These are phyloP conservation scores for Clarireedia homoeocarpa DNA, from an alignment of 2,329 filamentous ascomycete species.

Conservation along the genomic window DNA sequence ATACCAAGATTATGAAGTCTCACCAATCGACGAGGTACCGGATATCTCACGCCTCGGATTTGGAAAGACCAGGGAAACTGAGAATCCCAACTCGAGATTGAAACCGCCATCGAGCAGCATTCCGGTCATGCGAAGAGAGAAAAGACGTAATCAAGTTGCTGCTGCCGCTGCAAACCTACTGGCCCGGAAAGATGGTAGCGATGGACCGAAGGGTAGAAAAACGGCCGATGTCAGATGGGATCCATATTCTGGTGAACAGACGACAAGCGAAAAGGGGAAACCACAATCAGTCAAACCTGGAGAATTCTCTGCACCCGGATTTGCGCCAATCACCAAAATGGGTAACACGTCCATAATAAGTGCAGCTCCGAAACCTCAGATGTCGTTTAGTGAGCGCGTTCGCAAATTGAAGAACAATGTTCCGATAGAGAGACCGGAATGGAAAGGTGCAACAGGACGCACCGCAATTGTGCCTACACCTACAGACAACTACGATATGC, in stretches of 20 bases:
- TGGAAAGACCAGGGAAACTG: constrained; percentile 1
- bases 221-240: constrained; percentile 50
- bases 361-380: constrained; percentile 26
- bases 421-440: constrained; percentile 43
- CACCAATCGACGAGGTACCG: constrained; percentile 33
- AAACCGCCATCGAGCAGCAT: constrained; percentile 24
- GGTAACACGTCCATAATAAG: constrained; percentile 22
- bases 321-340: constrained; percentile 12
- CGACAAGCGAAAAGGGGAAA: constrained; percentile 46
- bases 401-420: constrained; percentile 33
- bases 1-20: constrained; percentile 29
- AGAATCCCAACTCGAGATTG: constrained; percentile 3
- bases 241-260: constrained; percentile 58
- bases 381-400: constrained; percentile 39
- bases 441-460: constrained; percentile 68
- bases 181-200: constrained; percentile 19
- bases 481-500: constrained; percentile 48
- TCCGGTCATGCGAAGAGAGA: constrained; percentile 27
- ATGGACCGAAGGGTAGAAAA: constrained; percentile 15
- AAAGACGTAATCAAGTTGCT: constrained; percentile 24
- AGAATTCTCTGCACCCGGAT: constrained; percentile 32
- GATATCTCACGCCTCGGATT: constrained; percentile 20
- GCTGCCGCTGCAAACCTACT: constrained; percentile 20
- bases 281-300: constrained; percentile 49
- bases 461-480: constrained; percentile 56